phyloP scores from a whole-genome alignment of 768 basidiomycete genomes.

The Boletales sp. region DNA sequence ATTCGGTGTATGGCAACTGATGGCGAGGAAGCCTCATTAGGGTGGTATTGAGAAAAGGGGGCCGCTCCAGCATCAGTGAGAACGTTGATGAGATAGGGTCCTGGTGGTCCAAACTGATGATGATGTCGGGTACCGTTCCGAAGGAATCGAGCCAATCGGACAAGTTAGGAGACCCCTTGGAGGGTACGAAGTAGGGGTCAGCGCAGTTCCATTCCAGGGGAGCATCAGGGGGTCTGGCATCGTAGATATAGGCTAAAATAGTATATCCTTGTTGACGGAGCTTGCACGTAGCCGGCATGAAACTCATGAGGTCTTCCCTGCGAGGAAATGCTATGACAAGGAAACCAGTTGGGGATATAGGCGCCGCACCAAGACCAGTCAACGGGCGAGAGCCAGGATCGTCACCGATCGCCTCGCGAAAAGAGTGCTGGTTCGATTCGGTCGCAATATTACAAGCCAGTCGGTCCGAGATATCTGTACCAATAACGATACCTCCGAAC shows the following conservation, averaged over 20 bases:
- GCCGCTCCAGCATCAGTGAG: constrained; percentile 16
- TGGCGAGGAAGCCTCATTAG: constrained; percentile 42
- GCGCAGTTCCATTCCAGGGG: constrained; percentile 14
- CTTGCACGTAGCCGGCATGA: constrained; percentile 36
- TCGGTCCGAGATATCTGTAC: constrained; percentile 2
- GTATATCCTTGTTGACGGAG: constrained; percentile 30
- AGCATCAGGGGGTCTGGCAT: constrained; percentile 2
- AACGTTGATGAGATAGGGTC: constrained; percentile 21
- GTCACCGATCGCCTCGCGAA: neutral
- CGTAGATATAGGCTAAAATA: constrained; percentile 32
- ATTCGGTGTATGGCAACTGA: constrained; percentile 52
- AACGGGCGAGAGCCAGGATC: neutral
- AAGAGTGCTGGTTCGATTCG: neutral
- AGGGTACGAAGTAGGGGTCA: constrained; percentile 14
- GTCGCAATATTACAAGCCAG: neutral
- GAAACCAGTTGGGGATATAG: constrained; percentile 12
- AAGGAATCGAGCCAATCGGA: constrained; percentile 33
- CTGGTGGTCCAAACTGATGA: constrained; percentile 33
- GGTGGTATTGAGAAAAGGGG: constrained; percentile 26
- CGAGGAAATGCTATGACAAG: constrained; percentile 37
- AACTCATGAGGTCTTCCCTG: constrained; percentile 30
- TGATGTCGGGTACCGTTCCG: constrained; percentile 27
- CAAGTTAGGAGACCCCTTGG: constrained; percentile 6
- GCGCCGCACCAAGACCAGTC: neutral
- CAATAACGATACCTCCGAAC: constrained; percentile 39